Percentiles rank a stretch among this genome's conserved stretches.
Conservation (phyloP, 768 basidiomycete genomes). For the Phylloporus sp. region DNA sequence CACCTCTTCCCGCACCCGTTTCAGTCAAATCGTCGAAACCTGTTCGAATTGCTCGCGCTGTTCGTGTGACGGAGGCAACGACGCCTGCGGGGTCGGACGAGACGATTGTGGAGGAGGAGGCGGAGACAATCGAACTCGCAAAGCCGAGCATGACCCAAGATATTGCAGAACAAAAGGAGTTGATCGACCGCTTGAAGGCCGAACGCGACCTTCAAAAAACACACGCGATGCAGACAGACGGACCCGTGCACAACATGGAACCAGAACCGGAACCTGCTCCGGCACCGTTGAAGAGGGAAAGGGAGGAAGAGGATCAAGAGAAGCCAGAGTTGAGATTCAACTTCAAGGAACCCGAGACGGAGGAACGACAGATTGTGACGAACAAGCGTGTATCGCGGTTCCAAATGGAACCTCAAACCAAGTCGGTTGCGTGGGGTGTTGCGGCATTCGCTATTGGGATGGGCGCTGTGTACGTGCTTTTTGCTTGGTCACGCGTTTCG, state of each 20-base stretch:
- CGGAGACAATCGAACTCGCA: slow-evolving; percentile 51
- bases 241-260: slow-evolving; percentile 3
- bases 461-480: slow-evolving; percentile 67
- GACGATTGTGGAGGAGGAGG: slow-evolving; percentile 63
- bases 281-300: slow-evolving; percentile 42
- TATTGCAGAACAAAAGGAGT: slow-evolving; percentile 68
- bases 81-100: slow-evolving; percentile 57
- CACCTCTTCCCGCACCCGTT: slow-evolving; percentile 20
- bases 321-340: slow-evolving; percentile 51
- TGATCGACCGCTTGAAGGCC: slow-evolving; percentile 69
- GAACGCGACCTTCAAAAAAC: slow-evolving; percentile 44
- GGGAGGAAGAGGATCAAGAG: slow-evolving; percentile 40
- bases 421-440: slow-evolving; percentile 78
- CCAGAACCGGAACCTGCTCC: slow-evolving; percentile 28
- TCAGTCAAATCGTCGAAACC: slow-evolving; percentile 36
- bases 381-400: slow-evolving; percentile 61
- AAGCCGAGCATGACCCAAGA: slow-evolving; percentile 65
- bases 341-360: slow-evolving; percentile 64
- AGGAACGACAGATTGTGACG: slow-evolving; percentile 51
- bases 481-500: background rate
- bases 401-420: slow-evolving; percentile 59
- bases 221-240: slow-evolving; percentile 24
- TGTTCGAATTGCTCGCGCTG: slow-evolving; percentile 16
- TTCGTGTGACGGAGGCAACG: slow-evolving; percentile 31
- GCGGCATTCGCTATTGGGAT: slow-evolving; percentile 80